Evolutionary conservation across 1,284 basidiomycete genomes (phyloP).

Genomic region (Rhodofomes roseus): DNA sequence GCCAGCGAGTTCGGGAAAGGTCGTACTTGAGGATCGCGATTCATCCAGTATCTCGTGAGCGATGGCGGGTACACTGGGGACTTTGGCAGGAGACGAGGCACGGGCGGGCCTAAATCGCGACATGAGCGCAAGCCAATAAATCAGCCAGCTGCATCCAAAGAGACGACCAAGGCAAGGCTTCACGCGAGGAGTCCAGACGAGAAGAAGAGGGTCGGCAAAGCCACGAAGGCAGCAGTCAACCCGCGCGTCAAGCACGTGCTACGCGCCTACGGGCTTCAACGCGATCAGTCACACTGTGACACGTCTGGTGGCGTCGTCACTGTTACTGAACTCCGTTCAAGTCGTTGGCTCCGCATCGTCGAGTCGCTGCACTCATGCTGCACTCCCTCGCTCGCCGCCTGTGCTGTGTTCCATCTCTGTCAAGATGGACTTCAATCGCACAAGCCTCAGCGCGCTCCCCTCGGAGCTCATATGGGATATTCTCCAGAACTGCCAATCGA

Average conservation of each 20-base stretch:
- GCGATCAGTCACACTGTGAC: neutral
- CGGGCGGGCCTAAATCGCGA: slow-evolving; percentile 28
- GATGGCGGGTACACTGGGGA: slow-evolving; percentile 14
- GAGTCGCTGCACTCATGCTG: too few relatives aligned
- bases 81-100: slow-evolving; percentile 27
- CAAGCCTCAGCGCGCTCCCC: neutral
- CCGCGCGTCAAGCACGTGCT: slow-evolving; percentile 4
- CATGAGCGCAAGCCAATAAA: slow-evolving; percentile 12
- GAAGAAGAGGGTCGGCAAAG: too few relatives aligned
- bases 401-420: neutral
- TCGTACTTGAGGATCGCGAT: slow-evolving; percentile 43
- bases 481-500: neutral
- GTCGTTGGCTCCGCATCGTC: neutral
- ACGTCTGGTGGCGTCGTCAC: neutral
- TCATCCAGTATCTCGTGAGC: slow-evolving; percentile 31
- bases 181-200: neutral
- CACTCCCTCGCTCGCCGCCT: too few relatives aligned
- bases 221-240: too few relatives aligned
- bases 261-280: neutral
- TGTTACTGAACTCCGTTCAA: neutral
- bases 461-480: neutral
- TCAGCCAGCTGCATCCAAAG: too few relatives aligned
- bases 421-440: neutral
- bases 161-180: neutral
- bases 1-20: slow-evolving; percentile 52